Percentiles rank a stretch among this genome's conserved stretches.
These are phyloP conservation scores for Hypericum androsaemum DNA, from an alignment of 345 rosid species.

Conservation along the genomic window DNA sequence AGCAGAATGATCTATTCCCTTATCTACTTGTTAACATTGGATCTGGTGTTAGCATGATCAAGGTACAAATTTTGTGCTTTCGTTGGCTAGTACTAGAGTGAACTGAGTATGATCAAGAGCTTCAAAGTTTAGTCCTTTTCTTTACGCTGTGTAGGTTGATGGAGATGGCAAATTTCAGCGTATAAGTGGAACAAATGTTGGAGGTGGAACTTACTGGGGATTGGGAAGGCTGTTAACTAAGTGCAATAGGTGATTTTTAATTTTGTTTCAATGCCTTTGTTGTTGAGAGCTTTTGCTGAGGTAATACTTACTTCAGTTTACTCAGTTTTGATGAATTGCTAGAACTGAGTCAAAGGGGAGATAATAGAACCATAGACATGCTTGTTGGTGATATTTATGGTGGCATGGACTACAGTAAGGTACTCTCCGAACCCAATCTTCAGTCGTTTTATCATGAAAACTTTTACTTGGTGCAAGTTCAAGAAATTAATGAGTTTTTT, in stretches of 20 bases:
- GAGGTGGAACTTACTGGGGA: slow-evolving; percentile 99
- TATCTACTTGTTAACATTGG: slow-evolving; percentile 97
- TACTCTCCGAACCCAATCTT: slow-evolving; percentile 15
- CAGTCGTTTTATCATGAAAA: neutral
- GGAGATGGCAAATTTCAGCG: slow-evolving; percentile 97
- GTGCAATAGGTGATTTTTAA: slow-evolving; percentile 65
- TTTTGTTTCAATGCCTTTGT: slow-evolving; percentile 9
- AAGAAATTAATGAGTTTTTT: neutral
- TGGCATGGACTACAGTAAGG: slow-evolving; percentile 92
- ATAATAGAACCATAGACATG: slow-evolving; percentile 89
- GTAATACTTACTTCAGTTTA: slow-evolving; percentile 8
- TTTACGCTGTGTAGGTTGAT: slow-evolving; percentile 52
- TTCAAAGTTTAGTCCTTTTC: slow-evolving; percentile 2
- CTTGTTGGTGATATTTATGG: slow-evolving; percentile 98
- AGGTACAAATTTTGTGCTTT: slow-evolving; percentile 38
- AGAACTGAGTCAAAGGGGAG: slow-evolving; percentile 95
- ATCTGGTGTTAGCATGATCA: slow-evolving; percentile 98
- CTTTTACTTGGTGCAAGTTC: slow-evolving; percentile 3
- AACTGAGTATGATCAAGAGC: slow-evolving; percentile 6
- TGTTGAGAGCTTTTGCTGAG: neutral
- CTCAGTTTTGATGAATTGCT: slow-evolving; percentile 88
- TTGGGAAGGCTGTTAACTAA: slow-evolving; percentile 86
- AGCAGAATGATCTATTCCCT: slow-evolving; percentile 79
- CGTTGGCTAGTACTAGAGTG: slow-evolving; percentile 3
- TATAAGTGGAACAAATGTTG: slow-evolving; percentile 96